Conservation (phyloP, 768 basidiomycete genomes). For the Pholiota conissans region DNA sequence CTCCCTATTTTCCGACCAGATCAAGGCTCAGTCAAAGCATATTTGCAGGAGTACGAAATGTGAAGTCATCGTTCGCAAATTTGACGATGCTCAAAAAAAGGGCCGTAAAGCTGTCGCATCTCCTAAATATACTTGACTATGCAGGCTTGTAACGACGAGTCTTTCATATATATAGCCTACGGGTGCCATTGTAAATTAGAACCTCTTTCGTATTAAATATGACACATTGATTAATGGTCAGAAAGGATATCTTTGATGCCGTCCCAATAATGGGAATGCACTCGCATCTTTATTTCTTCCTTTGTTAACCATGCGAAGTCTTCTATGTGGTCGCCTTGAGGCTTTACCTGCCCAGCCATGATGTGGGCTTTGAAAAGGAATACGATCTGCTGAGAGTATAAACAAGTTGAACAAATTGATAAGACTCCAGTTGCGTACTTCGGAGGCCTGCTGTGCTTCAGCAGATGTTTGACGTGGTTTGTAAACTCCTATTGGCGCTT, state of each 20-base stretch:
- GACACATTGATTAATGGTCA: constrained; percentile 30
- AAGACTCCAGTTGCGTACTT: constrained; percentile 29
- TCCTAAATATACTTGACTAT: constrained; percentile 33
- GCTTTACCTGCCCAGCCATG: constrained; percentile 79
- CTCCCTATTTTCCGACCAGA: constrained; percentile 77
- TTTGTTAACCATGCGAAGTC: constrained; percentile 96
- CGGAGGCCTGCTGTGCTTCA: constrained; percentile 27
- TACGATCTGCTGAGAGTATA: constrained; percentile 51
- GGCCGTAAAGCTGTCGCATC: constrained; percentile 54
- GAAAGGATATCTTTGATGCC: constrained; percentile 81
- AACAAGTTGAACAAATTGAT: background rate
- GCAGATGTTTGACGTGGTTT: constrained; percentile 41
- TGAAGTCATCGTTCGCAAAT: constrained; percentile 82
- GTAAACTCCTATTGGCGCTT: constrained; percentile 82
- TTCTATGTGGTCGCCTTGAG: constrained; percentile 49
- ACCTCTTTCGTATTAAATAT: constrained; percentile 9
- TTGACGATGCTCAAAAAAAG: constrained; percentile 87
- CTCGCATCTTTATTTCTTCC: constrained; percentile 76
- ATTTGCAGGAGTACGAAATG: constrained; percentile 91
- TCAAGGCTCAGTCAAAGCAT: constrained; percentile 76
- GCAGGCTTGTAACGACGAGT: background rate
- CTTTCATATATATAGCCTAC: background rate
- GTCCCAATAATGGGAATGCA: constrained; percentile 74
- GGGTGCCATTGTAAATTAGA: background rate
- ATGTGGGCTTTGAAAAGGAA: constrained; percentile 97